Percentiles rank a stretch among this genome's conserved stretches.
These are phyloP conservation scores for Exutisphaerella laricina DNA, from an alignment of 2,329 filamentous ascomycete species.

Conservation along the genomic window DNA sequence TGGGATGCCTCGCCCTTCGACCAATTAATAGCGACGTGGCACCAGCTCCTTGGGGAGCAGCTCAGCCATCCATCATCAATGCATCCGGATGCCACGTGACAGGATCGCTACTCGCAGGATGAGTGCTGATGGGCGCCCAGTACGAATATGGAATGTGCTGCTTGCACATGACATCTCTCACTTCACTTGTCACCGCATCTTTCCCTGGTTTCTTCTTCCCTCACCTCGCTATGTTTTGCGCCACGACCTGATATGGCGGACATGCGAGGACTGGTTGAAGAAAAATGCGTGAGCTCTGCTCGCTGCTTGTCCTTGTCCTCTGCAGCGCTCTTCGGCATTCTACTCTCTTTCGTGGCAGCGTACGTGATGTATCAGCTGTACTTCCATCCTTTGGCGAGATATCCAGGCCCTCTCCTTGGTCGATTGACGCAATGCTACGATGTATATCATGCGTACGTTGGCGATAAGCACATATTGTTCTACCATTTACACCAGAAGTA, in stretches of 20 bases:
- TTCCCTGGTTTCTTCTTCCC: neutral
- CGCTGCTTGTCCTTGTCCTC: slow-evolving; percentile 13
- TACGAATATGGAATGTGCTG: neutral
- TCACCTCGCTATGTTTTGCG: neutral
- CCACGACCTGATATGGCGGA: slow-evolving; percentile 1
- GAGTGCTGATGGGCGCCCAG: neutral
- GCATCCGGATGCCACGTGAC: neutral
- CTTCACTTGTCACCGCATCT: neutral
- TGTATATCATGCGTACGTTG: slow-evolving; percentile 27
- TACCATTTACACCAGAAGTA: slow-evolving; percentile 23
- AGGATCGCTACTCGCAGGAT: neutral
- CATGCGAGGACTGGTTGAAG: slow-evolving; percentile 1
- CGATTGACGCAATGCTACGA: slow-evolving; percentile 22
- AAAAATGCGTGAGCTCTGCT: slow-evolving; percentile 10
- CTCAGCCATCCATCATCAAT: neutral
- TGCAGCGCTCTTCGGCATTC: slow-evolving; percentile 6
- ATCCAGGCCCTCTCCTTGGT: slow-evolving; percentile 25
- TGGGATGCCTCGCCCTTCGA: neutral
- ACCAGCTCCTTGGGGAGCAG: neutral
- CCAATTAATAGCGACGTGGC: neutral
- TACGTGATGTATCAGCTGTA: slow-evolving; percentile 23
- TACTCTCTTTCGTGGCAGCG: slow-evolving; percentile 9
- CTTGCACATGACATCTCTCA: neutral
- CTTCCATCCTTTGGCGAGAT: slow-evolving; percentile 24
- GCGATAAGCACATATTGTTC: slow-evolving; percentile 27